Base-by-base conservation (phyloP, 768 basidiomycete genomes). In the Collybiopsis luxurians region DNA sequence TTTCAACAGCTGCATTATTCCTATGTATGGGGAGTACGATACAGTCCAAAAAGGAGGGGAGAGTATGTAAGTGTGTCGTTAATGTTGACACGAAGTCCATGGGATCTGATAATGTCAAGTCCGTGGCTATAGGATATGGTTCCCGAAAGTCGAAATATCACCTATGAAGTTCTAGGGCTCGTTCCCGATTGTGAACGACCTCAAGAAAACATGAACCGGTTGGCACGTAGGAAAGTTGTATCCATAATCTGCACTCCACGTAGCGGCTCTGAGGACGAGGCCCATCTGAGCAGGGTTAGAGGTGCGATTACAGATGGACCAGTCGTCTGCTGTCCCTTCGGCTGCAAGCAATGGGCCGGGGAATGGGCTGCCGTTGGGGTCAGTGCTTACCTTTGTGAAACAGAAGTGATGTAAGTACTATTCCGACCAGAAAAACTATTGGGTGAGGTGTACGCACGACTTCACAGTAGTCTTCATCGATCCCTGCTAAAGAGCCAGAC, bases 261-360 rank as follows among this genome's bases (percentile, higher is more conserved):
- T 36, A 4, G 48, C 48, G 36, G 48, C 15, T 34, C 36, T 30
- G 7, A 49, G 36, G 12, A 49, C 48, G 2, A 49, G 28, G 11
- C 48, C 48, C n/a, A 31, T 2, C 13, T 49, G 19, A 0, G 21
- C 13, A 49, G 30, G n/a, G 19, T 49, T 49, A 11, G 30, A 28
- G 2, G 48, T 49, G 10, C 48, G 27, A n/a, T 49, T 49, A n/a
- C 48, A 49, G 30, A 49, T 49, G 11, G 48, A 30, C 48, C 48
- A 49, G 21, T 19, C 30, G 30, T 49, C 48, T 21, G 48, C 3
- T 6, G 48, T 23, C 9, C 48, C 48, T 31, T 49, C 48, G 9
- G 48, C 48, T 15, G 48, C 48, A 12, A 49, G 19, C 21, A 49
- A 26, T 34, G 48, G 48, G 17, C 48, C 48, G 30, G 27, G 28